Evolutionary conservation across 192 early-diverging fungal genomes (phyloP).

Genomic region (Coemansia sp.): DNA sequence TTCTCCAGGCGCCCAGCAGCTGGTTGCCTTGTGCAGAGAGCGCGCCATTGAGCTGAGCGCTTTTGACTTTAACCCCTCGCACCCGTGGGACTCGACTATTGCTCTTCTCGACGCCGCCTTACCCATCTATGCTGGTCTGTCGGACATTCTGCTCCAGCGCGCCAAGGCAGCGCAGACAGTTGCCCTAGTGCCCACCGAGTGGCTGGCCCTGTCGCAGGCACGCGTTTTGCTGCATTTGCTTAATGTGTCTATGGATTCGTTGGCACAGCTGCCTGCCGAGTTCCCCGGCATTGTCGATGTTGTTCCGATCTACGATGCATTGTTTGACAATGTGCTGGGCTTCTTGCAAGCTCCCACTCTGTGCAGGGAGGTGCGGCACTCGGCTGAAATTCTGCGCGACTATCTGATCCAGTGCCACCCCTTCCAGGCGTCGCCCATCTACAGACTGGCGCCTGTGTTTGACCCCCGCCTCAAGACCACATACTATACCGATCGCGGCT

Average conservation of each 20-base stretch:
- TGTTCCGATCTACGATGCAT: constrained; percentile 43
- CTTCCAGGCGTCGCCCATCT: constrained; percentile 52
- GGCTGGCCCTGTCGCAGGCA: constrained; percentile 45
- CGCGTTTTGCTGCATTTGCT: constrained; percentile 34
- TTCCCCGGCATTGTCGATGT: constrained; percentile 43
- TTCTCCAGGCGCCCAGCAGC: constrained; percentile 19
- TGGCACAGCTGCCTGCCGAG: constrained; percentile 18
- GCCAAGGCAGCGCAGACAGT: not conserved
- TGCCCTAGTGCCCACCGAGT: constrained; percentile 25
- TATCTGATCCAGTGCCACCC: constrained; percentile 45
- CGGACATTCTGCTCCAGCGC: constrained; percentile 7
- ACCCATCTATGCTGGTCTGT: constrained; percentile 18
- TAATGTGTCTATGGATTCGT: constrained; percentile 4
- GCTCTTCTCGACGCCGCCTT: constrained; percentile 32
- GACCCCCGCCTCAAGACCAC: constrained; percentile 44
- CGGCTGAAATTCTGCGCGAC: constrained; percentile 35
- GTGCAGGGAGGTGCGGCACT: constrained; percentile 19
- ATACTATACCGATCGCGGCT: constrained; percentile 41
- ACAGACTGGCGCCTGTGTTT: constrained; percentile 47
- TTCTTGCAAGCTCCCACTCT: constrained; percentile 23
- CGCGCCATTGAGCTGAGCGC: constrained; percentile 17
- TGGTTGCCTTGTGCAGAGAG: constrained; percentile 34
- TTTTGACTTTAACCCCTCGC: constrained; percentile 20
- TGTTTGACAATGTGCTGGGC: constrained; percentile 30
- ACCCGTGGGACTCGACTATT: constrained; percentile 34